Evolutionary conservation across 352 stramenopile genomes (phyloP), one percentile per base, ranked within the genome.

Genomic region (Globisporangium rhizosaccharum): DNA sequence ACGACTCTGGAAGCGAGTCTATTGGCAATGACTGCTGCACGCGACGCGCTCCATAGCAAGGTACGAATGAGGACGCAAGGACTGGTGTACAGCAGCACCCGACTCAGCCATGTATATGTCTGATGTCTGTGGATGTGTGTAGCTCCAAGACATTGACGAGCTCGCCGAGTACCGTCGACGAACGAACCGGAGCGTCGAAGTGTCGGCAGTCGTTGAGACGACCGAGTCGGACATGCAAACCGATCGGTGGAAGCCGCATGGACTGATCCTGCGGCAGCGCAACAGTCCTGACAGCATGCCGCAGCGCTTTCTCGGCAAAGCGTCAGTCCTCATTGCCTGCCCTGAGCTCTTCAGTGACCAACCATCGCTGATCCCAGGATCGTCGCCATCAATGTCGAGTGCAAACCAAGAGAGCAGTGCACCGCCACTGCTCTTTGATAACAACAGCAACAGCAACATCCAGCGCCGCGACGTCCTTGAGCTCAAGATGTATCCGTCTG

Each of bases 61-160:
- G 82, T 91, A 71, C 7, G 18, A 39, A 33, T 3, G 28, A 33
- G 6, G 28, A 33, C 28, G 28, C 28, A 7, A 33, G 28, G 2
- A 6, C 28, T 6, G 6, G 28, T 33, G 28, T 33, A 6, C 28
- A 33, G 28, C 28, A 33, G 28, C 25, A 37, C 3, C 2, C 17
- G 37, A 25, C 17, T 53, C 11, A 57, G 3, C 15, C 4, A 3
- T n/a, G 5, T 53, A 25, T n/a, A 12, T 25, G 25, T 51, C 28
- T 62, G 20, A 20, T 39, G 37, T 25, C 23, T 23, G 20, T 50
- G 5, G 47, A 1, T 23, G 14, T 14, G 17, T 20, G 7, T 33
- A 90, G 81, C 67, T 90, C 9, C 68, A 81, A 63, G 73, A 80
- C 26, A 86, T 88, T 26, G 72, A 88, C 36, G 73, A 88, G 18